phyloP scores from a whole-genome alignment of 352 stramenopile species.

The Elongisporangium prolatum region DNA sequence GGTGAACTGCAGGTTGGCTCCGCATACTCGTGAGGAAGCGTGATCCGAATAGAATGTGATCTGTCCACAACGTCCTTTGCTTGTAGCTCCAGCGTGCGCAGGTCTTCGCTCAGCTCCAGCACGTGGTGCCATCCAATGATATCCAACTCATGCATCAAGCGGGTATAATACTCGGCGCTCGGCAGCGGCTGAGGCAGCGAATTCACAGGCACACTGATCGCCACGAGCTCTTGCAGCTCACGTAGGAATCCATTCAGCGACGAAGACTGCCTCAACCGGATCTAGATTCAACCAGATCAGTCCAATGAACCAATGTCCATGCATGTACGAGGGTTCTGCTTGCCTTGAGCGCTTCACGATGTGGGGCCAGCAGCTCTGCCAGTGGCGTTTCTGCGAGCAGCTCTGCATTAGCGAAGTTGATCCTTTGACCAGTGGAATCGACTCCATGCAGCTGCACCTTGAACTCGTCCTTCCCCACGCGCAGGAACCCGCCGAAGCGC shows the following conservation, averaged over 20 bases:
- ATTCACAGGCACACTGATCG: slow-evolving; percentile 26
- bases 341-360: slow-evolving; percentile 49
- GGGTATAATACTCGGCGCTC: slow-evolving; percentile 49
- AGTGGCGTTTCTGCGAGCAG: slow-evolving; percentile 59
- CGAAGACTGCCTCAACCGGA: slow-evolving; percentile 46
- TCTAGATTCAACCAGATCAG: slow-evolving; percentile 3
- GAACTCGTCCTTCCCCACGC: slow-evolving; percentile 42
- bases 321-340: not conserved
- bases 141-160: slow-evolving; percentile 56
- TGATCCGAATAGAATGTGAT: slow-evolving; percentile 36
- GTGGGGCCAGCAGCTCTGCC: slow-evolving; percentile 29
- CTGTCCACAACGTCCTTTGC: slow-evolving; percentile 30
- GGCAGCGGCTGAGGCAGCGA: slow-evolving; percentile 18
- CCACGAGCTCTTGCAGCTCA: slow-evolving; percentile 59
- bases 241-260: slow-evolving; percentile 43
- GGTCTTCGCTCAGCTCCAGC: slow-evolving; percentile 49
- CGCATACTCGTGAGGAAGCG: slow-evolving; percentile 39
- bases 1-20: slow-evolving; percentile 4
- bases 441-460: slow-evolving; percentile 42
- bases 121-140: slow-evolving; percentile 55
- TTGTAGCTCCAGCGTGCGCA: slow-evolving; percentile 50
- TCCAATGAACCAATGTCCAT: not conserved
- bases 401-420: slow-evolving; percentile 29
- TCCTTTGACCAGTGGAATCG: slow-evolving; percentile 7
- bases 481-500: slow-evolving; percentile 50